phyloP scores from a whole-genome alignment of 1,139 yeast genomes.

The Debaryomycetaceae sp. region DNA sequence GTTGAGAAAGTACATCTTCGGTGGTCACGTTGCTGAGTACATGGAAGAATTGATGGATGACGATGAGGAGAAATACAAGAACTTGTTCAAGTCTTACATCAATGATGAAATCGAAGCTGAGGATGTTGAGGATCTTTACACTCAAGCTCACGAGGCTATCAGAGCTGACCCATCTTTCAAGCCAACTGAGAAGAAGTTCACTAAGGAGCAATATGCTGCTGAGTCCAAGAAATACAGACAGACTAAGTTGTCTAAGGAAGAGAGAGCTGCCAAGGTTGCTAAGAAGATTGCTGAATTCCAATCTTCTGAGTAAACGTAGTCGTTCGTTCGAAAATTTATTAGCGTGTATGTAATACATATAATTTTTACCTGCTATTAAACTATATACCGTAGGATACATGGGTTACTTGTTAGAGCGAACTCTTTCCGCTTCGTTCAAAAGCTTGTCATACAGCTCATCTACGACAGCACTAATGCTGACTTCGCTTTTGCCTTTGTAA shows the following conservation, averaged over 20 bases:
- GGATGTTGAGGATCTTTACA: conserved; percentile 91
- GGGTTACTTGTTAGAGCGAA: conserved; percentile 45
- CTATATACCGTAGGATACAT: background rate
- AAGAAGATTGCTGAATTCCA: conserved; percentile 88
- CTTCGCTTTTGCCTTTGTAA: conserved; percentile 2
- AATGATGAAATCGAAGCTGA: conserved; percentile 98
- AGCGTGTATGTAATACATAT: background rate
- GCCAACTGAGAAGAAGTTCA: conserved; percentile 89
- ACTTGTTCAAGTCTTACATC: conserved; percentile 94
- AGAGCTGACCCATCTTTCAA: conserved; percentile 94
- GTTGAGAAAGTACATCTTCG: conserved; percentile 98
- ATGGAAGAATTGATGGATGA: conserved; percentile 99
- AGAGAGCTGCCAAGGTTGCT: conserved; percentile 86
- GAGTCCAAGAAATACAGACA: conserved; percentile 90
- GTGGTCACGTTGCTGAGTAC: conserved; percentile 99
- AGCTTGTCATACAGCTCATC: conserved; percentile 72
- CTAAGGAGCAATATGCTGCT: conserved; percentile 98
- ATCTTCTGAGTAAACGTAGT: conserved; percentile 44
- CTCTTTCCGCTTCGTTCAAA: conserved; percentile 62
- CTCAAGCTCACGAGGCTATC: conserved; percentile 91
- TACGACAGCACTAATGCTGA: conserved; percentile 37
- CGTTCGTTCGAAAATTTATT: conserved; percentile 1
- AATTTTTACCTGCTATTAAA: background rate
- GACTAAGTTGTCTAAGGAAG: conserved; percentile 83
- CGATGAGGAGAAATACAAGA: conserved; percentile 99